These are phyloP conservation scores for Stevia rebaudiana DNA, from an alignment of 140 eudicot species.

Conservation along the genomic window DNA sequence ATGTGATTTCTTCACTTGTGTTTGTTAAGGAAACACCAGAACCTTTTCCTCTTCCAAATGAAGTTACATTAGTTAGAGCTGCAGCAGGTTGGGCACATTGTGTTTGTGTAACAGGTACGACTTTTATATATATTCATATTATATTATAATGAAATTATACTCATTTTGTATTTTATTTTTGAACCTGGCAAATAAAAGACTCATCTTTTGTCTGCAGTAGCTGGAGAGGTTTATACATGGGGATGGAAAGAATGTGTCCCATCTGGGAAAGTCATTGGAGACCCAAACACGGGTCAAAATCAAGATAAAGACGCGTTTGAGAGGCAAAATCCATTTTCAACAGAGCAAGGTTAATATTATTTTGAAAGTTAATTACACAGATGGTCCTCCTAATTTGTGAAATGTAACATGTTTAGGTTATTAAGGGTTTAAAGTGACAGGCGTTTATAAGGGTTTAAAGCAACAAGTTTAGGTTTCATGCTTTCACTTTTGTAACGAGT, in stretches of 20 bases:
- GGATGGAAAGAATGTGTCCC: constrained; percentile 99
- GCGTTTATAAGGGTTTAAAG: too few relatives aligned
- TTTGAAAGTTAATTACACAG: too few relatives aligned
- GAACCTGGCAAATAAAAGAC: not conserved
- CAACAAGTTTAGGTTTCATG: too few relatives aligned
- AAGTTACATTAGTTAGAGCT: constrained; percentile 60
- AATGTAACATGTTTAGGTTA: too few relatives aligned
- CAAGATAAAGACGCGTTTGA: constrained; percentile 57
- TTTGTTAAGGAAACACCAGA: constrained; percentile 89
- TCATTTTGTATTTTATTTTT: not conserved
- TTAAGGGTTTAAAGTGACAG: too few relatives aligned
- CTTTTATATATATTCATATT: not conserved
- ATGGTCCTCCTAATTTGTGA: too few relatives aligned
- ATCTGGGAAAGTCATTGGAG: constrained; percentile 78
- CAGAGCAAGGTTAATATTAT: constrained; percentile 65
- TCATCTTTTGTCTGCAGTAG: constrained; percentile 36
- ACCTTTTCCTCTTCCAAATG: constrained; percentile 90
- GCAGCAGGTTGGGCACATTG: constrained; percentile 99
- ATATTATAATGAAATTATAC: not conserved
- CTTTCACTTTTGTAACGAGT: too few relatives aligned
- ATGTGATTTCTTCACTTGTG: constrained; percentile 18
- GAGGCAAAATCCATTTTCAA: constrained; percentile 40
- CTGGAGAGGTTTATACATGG: constrained; percentile 91
- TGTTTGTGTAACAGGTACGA: constrained; percentile 68
- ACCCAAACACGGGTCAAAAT: constrained; percentile 44